These are phyloP conservation scores for Batkoa obscura DNA, from an alignment of 371 early-diverging fungal genomes.

Conservation along the genomic window DNA sequence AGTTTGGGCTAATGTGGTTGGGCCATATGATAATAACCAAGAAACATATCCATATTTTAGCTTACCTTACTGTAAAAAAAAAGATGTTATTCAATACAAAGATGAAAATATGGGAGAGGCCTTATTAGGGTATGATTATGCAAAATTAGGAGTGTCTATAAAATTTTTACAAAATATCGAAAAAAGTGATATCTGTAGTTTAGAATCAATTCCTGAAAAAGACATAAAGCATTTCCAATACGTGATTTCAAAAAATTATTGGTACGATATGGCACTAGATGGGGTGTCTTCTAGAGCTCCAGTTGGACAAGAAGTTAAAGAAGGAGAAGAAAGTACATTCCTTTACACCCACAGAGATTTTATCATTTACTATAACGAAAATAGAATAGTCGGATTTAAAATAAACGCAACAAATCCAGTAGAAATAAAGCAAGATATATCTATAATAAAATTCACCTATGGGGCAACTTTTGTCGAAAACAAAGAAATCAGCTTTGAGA, in stretches of 20 bases:
- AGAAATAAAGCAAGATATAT: too few species aligned
- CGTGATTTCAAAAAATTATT: not conserved
- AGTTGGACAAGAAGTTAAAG: conserved; percentile 4
- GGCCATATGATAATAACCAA: conserved; percentile 36
- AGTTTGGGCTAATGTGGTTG: conserved; percentile 61
- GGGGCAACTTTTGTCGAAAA: not conserved
- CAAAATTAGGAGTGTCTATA: conserved; percentile 50
- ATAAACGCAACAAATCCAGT: too few species aligned
- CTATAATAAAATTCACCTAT: not conserved
- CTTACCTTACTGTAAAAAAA: conserved; percentile 53
- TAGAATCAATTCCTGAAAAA: not conserved
- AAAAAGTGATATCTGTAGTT: not conserved
- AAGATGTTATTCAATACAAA: conserved; percentile 30
- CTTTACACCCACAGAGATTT: too few species aligned
- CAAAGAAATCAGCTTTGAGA: not conserved
- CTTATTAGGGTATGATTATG: conserved; percentile 52
- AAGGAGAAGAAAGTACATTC: too few species aligned
- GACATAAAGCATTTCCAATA: not conserved
- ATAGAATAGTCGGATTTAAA: too few species aligned
- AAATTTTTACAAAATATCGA: conserved; percentile 22
- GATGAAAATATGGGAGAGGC: conserved; percentile 72
- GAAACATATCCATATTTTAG: conserved; percentile 62
- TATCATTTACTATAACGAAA: too few species aligned
- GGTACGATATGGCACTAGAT: not conserved
- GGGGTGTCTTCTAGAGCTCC: not conserved